Evolutionary conservation across 2,329 filamentous ascomycete genomes (phyloP), one percentile per base, ranked within the genome.

Genomic region (Microsporum ferrugineum): DNA sequence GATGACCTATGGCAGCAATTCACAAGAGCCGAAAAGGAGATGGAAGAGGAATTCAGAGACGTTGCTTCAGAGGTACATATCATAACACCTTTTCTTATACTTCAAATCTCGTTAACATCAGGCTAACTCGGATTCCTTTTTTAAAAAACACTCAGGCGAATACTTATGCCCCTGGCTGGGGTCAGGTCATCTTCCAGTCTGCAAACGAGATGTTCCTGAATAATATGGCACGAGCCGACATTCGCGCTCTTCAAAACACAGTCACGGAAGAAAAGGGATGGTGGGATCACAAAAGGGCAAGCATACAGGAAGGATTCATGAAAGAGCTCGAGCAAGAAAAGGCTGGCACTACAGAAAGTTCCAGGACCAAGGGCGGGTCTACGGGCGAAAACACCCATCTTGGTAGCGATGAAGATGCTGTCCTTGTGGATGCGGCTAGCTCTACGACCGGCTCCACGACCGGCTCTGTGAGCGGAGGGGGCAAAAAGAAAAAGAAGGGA

Each of bases 1-100:
- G 94, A 99, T 72, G 94, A 99, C 74, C 76, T 99, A 67, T 96
- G 91, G 88, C 89, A 96, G 78, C 82, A 92, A 43, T 96, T 97
- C 75, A 77, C 86, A 75, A 83, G 90, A 58, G 94, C 92, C 0
- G 94, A 99, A 82, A 91, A 95, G 78, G 94, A 99, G 77, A 95
- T 97, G 80, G 91, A 99, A 77, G 89, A 91, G 67, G 94, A 99
- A 77, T 80, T 99, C 64, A 84, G 89, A 68, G 94, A 99, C 75
- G 92, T 97, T 29, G 91, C 97, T 38, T 84, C 86, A 68, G 92
- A 97, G 85, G 91, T 95, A 74, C 64, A 81, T 43, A 6, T 31
- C 47, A 53, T 6, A 17, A 2, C n/a, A 29, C 1, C 10, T 3
- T 47, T 59, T 29, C 17, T 2, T 59, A 2, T 12, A 12, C 14